phyloP scores from a whole-genome alignment of 2,329 filamentous ascomycete species.

The Colletotrichum sp. region DNA sequence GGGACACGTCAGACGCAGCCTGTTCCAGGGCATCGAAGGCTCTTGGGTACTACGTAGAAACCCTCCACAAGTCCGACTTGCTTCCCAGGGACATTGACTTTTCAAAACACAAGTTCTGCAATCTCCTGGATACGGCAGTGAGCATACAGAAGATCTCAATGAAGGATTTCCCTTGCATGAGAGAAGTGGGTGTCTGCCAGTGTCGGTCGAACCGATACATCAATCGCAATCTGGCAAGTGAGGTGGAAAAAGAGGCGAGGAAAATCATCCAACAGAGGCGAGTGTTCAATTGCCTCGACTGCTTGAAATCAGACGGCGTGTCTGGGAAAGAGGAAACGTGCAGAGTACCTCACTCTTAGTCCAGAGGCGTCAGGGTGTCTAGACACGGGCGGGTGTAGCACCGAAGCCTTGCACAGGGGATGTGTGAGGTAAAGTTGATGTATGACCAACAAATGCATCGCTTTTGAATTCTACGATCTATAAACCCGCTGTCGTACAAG shows the following conservation, averaged over 20 bases:
- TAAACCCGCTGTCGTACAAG: not conserved
- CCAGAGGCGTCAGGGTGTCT: not conserved
- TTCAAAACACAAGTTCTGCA: constrained; percentile 16
- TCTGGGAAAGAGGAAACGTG: not conserved
- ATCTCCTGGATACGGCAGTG: constrained; percentile 11
- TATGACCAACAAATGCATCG: not conserved
- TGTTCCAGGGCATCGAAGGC: constrained; percentile 17
- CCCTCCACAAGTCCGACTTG: constrained; percentile 8
- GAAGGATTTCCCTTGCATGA: constrained; percentile 1
- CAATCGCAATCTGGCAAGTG: not conserved
- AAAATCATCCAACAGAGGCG: constrained; percentile 11
- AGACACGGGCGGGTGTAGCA: not conserved
- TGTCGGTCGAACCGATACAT: constrained; percentile 13
- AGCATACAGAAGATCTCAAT: constrained; percentile 10
- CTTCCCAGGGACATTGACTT: constrained; percentile 22
- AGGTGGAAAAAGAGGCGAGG: constrained; percentile 7
- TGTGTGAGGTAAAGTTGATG: not conserved
- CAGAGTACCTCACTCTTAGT: not conserved
- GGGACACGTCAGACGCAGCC: not conserved
- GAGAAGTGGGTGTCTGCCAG: not conserved
- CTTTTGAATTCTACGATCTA: constrained; percentile 12
- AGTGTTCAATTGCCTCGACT: constrained; percentile 22
- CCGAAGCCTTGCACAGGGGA: not conserved
- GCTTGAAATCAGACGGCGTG: constrained; percentile 3
- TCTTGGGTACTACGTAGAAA: constrained; percentile 16